Conservation (phyloP, 768 basidiomycete species). For the Lactifluus subvellereus region DNA sequence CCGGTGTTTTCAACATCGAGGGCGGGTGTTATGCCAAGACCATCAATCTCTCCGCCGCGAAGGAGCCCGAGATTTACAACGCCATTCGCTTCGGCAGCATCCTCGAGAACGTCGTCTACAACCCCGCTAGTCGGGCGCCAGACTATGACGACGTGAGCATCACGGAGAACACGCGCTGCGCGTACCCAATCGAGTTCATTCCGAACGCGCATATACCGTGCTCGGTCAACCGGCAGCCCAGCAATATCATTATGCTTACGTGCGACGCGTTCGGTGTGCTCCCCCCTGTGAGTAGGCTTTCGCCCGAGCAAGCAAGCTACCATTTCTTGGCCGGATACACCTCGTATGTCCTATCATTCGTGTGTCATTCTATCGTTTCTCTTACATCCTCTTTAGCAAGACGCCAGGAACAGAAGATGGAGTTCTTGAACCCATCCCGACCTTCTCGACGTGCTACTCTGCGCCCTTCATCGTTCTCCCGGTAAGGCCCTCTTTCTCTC, state of each 20-base stretch:
- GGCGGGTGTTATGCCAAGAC: conserved; percentile 99
- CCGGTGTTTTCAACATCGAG: conserved; percentile 99
- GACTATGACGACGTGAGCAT: conserved; percentile 97
- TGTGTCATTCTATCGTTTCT: not conserved
- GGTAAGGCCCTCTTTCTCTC: conserved; percentile 36
- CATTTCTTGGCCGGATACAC: conserved; percentile 98
- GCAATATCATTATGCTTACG: conserved; percentile 94
- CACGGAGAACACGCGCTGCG: conserved; percentile 99
- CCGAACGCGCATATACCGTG: conserved; percentile 95
- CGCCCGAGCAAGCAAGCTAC: conserved; percentile 93
- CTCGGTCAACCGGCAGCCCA: conserved; percentile 77
- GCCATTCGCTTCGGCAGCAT: conserved; percentile 95
- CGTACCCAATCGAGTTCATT: conserved; percentile 98
- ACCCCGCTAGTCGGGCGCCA: conserved; percentile 69
- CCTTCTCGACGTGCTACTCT: conserved; percentile 98
- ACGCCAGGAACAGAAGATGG: conserved; percentile 99
- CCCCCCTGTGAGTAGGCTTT: conserved; percentile 89
- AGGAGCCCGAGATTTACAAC: conserved; percentile 96
- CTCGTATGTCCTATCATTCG: conserved; percentile 46
- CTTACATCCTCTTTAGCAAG: conserved; percentile 48
- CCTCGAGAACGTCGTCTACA: conserved; percentile 99
- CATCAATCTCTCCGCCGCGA: conserved; percentile 93
- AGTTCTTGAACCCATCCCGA: conserved; percentile 95
- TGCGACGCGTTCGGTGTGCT: conserved; percentile 99
- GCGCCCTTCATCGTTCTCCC: conserved; percentile 99